Evolutionary conservation across 306 rosid genomes (phyloP).

Genomic region (Malus asiatica): DNA sequence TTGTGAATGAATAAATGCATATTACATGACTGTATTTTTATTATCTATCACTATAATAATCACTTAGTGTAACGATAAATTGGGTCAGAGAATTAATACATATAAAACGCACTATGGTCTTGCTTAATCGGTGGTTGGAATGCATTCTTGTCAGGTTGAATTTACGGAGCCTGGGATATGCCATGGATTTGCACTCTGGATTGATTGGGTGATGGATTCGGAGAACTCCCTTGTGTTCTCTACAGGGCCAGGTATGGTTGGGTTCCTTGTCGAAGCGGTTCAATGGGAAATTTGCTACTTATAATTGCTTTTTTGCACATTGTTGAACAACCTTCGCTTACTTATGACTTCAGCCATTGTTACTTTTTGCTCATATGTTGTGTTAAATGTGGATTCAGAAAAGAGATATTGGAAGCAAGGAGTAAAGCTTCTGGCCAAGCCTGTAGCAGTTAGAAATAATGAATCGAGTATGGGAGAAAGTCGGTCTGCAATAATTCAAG

Average conservation of each 20-base stretch:
- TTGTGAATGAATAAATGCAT: not conserved
- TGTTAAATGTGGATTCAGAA: constrained; percentile 39
- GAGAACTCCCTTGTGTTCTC: constrained; percentile 50
- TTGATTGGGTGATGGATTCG: constrained; percentile 86
- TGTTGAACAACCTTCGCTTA: not conserved
- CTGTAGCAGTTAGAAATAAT: constrained; percentile 43
- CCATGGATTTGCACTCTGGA: constrained; percentile 82
- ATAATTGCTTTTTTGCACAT: not conserved
- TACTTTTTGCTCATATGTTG: not conserved
- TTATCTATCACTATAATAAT: not conserved
- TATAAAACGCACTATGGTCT: not conserved
- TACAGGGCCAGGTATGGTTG: constrained; percentile 78
- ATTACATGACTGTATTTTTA: not conserved
- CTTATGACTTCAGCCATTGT: not conserved
- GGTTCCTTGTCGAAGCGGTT: constrained; percentile 1
- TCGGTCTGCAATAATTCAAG: constrained; percentile 50
- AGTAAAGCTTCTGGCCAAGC: constrained; percentile 70
- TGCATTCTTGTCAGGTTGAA: constrained; percentile 40
- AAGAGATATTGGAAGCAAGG: constrained; percentile 93
- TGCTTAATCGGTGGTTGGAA: constrained; percentile 12
- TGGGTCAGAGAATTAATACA: not conserved
- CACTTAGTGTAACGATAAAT: not conserved
- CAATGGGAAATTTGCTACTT: not conserved
- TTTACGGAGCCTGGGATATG: constrained; percentile 60
- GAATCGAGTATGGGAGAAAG: constrained; percentile 14